A percentile compares a stretch with the other conserved stretches of the same genome.
Conservation (phyloP, 139 green algal genomes). For the Chlamydomonas asymmetrica region DNA sequence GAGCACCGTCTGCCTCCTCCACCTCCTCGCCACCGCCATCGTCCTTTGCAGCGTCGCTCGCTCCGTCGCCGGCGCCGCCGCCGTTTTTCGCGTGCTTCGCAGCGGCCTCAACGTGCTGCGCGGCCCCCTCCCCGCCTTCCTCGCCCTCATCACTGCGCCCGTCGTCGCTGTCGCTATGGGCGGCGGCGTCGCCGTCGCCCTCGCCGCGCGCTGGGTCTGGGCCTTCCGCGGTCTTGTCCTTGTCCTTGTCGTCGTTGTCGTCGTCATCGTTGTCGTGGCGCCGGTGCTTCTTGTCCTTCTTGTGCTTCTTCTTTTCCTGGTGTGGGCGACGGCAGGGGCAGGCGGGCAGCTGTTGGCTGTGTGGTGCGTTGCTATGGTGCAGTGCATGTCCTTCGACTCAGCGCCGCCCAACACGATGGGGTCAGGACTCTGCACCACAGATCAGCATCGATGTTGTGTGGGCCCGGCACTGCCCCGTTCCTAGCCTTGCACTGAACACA, state of each 20-base stretch:
- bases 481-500: slow-evolving; percentile 13
- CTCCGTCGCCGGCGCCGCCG: no score
- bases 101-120: no score
- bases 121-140: no score
- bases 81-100: no score
- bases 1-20: no score
- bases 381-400: no score
- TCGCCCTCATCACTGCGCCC: slow-evolving; percentile 10
- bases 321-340: no score
- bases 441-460: background rate
- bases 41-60: no score
- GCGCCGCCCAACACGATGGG: no score
- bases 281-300: slow-evolving; percentile 30
- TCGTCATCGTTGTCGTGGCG: background rate
- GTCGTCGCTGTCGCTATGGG: background rate
- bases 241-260: background rate
- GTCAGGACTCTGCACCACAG: background rate
- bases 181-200: background rate
- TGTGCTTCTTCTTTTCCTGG: slow-evolving; percentile 27
- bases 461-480: background rate
- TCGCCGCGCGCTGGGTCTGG: background rate
- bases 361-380: slow-evolving; percentile 4
- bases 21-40: no score
- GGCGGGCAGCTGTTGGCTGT: slow-evolving; percentile 23
- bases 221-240: background rate